Evolutionary conservation across 169 alveolate species (phyloP).

Genomic region (Plasmodium sp.): DNA sequence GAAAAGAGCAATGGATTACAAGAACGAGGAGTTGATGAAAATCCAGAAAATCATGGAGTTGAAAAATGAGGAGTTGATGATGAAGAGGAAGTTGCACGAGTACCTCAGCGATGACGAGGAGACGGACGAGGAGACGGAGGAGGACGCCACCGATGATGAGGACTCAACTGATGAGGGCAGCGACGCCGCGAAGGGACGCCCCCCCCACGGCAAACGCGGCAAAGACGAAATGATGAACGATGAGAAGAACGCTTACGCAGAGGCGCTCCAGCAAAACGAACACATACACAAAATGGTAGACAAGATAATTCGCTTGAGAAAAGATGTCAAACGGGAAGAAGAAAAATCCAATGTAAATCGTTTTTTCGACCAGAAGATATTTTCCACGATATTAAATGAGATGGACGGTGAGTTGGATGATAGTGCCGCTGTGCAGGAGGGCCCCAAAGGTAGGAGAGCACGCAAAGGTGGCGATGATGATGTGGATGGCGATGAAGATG

Average conservation of each 20-base stretch:
- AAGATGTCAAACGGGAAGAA: slow-evolving; percentile 37
- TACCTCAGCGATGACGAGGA: slow-evolving; percentile 76
- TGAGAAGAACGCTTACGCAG: background rate
- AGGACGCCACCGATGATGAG: background rate
- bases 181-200: background rate
- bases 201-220: background rate
- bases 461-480: background rate
- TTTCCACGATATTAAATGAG: slow-evolving; percentile 50
- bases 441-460: background rate
- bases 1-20: slow-evolving; percentile 77
- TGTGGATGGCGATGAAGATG: no score
- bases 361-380: slow-evolving; percentile 71
- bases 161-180: slow-evolving; percentile 62
- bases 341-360: slow-evolving; percentile 23
- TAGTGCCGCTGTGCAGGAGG: slow-evolving; percentile 19
- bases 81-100: slow-evolving; percentile 74
- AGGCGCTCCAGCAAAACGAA: slow-evolving; percentile 10
- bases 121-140: slow-evolving; percentile 45
- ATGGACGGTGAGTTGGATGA: slow-evolving; percentile 9
- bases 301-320: slow-evolving; percentile 66
- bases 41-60: slow-evolving; percentile 76
- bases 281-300: slow-evolving; percentile 54
- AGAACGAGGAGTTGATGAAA: slow-evolving; percentile 78
- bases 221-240: background rate
- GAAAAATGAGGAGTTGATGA: slow-evolving; percentile 70